Percentiles rank a stretch among this genome's conserved stretches.
These are phyloP conservation scores for Anaeramoeba flamelloides DNA, from an alignment of 78 protist genomes.

Conservation along the genomic window DNA sequence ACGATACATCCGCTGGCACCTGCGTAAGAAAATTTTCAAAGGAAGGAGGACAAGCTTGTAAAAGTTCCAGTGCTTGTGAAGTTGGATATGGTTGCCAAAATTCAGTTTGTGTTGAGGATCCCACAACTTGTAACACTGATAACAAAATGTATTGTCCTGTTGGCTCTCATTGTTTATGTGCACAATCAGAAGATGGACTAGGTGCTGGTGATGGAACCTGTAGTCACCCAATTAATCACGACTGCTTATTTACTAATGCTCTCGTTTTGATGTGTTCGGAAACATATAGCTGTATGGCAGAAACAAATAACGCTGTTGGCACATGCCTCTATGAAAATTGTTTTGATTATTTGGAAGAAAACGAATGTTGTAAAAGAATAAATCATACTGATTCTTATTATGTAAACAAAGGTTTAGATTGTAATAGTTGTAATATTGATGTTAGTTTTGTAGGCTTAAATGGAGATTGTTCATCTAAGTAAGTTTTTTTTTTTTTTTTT, in stretches of 20 bases:
- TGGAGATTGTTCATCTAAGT: background rate
- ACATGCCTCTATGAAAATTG: background rate
- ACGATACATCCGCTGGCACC: background rate
- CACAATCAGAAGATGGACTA: too few relatives aligned
- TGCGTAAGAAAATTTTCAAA: background rate
- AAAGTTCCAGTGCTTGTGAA: background rate
- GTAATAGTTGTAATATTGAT: too few relatives aligned
- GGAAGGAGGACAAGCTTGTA: background rate
- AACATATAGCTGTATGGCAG: background rate
- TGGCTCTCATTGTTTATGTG: background rate
- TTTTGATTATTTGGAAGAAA: background rate
- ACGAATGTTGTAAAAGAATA: background rate
- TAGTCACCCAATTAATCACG: background rate
- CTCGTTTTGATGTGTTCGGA: background rate
- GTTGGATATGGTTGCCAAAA: background rate
- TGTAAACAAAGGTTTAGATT: too few relatives aligned
- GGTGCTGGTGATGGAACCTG: background rate
- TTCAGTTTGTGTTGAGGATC: background rate
- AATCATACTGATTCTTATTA: background rate
- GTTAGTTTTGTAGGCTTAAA: too few relatives aligned
- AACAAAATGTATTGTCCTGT: background rate
- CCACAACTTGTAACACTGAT: background rate
- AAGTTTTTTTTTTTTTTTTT: too few relatives aligned
- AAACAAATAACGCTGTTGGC: background rate
- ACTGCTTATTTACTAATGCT: background rate